phyloP scores from a whole-genome alignment of 75 land plant genomes.

The Gnetum montanum region DNA sequence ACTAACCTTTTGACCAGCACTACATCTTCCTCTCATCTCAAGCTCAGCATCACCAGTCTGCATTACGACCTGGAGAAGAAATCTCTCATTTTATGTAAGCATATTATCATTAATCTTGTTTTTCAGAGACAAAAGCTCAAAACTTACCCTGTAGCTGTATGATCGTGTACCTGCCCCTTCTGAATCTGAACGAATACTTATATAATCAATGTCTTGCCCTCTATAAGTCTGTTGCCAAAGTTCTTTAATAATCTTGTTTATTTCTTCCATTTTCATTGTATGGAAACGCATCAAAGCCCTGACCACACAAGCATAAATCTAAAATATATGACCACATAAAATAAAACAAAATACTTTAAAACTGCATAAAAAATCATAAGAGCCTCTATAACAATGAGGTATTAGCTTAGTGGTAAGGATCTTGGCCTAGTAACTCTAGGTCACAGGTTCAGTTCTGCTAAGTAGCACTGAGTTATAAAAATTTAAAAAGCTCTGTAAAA shows the following conservation, averaged over 20 bases:
- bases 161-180: slow-evolving; percentile 91
- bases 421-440: too few species aligned
- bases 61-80: slow-evolving; percentile 79
- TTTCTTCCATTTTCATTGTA: slow-evolving; percentile 99
- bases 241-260: slow-evolving; percentile 90
- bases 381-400: too few species aligned
- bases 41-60: slow-evolving; percentile 95
- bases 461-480: too few species aligned
- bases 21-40: slow-evolving; percentile 98
- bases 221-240: slow-evolving; percentile 97
- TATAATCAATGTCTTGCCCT: slow-evolving; percentile 93
- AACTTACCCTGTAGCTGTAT: slow-evolving; percentile 76
- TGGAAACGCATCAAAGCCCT: slow-evolving; percentile 98
- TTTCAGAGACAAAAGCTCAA: too few species aligned
- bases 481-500: too few species aligned
- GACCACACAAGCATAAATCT: neutral
- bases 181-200: slow-evolving; percentile 85
- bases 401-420: too few species aligned
- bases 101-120: too few species aligned
- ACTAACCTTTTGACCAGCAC: slow-evolving; percentile 97
- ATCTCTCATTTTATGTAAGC: neutral
- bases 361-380: too few species aligned
- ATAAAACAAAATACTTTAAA: too few species aligned
- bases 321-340: neutral
- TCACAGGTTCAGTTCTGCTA: too few species aligned